Percentiles rank a stretch among this genome's conserved stretches.
Evolutionary conservation across 2,329 filamentous ascomycete genomes (phyloP).

Genomic region (Paecilomyces fulvus): DNA sequence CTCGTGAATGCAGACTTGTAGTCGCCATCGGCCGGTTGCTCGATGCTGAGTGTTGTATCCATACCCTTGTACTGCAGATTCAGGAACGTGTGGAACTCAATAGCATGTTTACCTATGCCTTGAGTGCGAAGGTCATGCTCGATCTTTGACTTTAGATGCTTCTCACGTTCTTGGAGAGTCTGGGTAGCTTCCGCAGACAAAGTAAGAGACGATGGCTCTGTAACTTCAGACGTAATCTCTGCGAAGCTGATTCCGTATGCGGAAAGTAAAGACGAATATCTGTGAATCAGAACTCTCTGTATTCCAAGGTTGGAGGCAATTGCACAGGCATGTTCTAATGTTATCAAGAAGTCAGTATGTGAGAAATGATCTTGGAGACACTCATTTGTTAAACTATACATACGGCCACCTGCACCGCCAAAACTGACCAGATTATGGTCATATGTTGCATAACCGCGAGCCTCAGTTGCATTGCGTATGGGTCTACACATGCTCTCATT

Average conservation of each 20-base stretch:
- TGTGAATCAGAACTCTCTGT: conserved; percentile 69
- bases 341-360: not conserved
- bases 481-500: conserved; percentile 51
- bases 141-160: conserved; percentile 58
- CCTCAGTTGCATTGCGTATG: conserved; percentile 83
- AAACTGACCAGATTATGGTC: conserved; percentile 88
- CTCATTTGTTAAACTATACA: not conserved
- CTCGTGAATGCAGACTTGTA: conserved; percentile 73
- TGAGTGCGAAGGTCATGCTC: conserved; percentile 61
- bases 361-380: not conserved
- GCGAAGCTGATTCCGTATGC: conserved; percentile 91
- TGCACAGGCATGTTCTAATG: conserved; percentile 65
- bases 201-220: conserved; percentile 44
- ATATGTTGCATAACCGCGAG: conserved; percentile 83
- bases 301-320: conserved; percentile 78
- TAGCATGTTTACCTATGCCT: conserved; percentile 63
- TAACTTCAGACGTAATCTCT: conserved; percentile 78
- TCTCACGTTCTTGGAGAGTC: conserved; percentile 1
- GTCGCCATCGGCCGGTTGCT: conserved; percentile 59
- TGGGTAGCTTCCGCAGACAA: conserved; percentile 15
- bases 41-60: conserved; percentile 79
- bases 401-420: conserved; percentile 73
- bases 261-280: conserved; percentile 80
- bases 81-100: conserved; percentile 78
- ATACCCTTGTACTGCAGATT: conserved; percentile 86